phyloP scores from a whole-genome alignment of 176 grass and related monocot genomes.

The Oryza meyeriana region DNA sequence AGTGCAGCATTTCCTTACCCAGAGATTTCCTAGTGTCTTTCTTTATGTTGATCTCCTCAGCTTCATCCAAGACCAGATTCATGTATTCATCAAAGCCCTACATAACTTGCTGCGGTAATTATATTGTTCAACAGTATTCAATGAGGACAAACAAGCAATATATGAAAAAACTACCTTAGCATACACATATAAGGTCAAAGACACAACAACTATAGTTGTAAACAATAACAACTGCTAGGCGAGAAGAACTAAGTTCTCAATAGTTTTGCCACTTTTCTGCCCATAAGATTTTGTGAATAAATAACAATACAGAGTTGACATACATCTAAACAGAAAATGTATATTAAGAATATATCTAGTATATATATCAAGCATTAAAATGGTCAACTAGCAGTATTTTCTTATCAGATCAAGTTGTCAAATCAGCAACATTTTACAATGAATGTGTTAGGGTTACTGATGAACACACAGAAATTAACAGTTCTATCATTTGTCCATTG shows the following conservation, averaged over 20 bases:
- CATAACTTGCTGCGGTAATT: conserved; percentile 3
- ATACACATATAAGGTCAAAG: not conserved
- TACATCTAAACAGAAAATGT: not conserved
- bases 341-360: not conserved
- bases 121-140: not conserved
- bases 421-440: not conserved
- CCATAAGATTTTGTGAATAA: not conserved
- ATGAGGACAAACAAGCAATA: not conserved
- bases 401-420: not conserved
- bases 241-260: not conserved
- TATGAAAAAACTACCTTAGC: not conserved
- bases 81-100: conserved; percentile 93
- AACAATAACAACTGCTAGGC: not conserved
- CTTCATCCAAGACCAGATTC: conserved; percentile 83
- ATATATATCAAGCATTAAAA: not conserved
- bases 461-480: not conserved
- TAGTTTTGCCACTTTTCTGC: not conserved
- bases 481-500: not conserved
- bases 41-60: conserved; percentile 78
- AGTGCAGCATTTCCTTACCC: conserved; percentile 30
- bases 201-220: not conserved
- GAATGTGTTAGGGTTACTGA: not conserved
- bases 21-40: conserved; percentile 74
- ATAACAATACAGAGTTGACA: not conserved
- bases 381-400: not conserved